Evolutionary conservation across 176 grass and related monocot species (phyloP), one percentile per base, ranked within the genome.

Genomic region (Eragrostis nindensis): DNA sequence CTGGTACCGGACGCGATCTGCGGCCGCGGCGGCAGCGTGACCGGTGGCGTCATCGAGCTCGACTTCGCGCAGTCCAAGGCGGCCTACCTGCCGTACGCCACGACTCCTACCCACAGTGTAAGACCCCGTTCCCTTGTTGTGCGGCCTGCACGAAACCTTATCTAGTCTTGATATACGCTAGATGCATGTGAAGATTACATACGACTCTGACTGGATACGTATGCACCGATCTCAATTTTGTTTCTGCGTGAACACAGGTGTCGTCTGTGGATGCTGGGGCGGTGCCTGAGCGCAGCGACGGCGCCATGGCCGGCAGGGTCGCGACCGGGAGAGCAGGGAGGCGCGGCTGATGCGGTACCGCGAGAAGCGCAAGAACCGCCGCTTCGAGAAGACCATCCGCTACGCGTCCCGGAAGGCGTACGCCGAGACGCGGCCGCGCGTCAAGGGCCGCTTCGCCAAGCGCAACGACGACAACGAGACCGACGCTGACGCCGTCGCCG

Each of bases 381-480:
- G 89, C 46, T 97, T 97, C 82, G 94, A 94, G 89, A 97, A 94
- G 89, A 97, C 87, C 24, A 97, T 97, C 70, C 87, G 91, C 39
- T 92, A 97, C 69, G 94, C 94, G 40, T 91, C 94, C 4, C 89
- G 94, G 29, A 97, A 97, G 75, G 94, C 94, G 3, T 97, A 97
- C 50, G 94, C 94, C 18, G 94, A 97, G 84, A 68, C 82, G 70
- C 75, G 91, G 42, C 94, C 94, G 19, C 86, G 94, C 62, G 70
- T 94, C 71, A 97, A 94, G 82, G 94, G 94, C 24, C 89, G 94
- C 50, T 97, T 97, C 78, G 94, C 87, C 24, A 97, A 94, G 84
- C 86, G 91, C 73, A 21, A 75, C 29, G 89, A 88, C 30, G 88
- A 82, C 84, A 14, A 45, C 52, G 69, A 65, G 29, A 8, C 4